These are phyloP conservation scores for Blastobotrys parvus DNA, from an alignment of 805 yeast genomes.

Conservation along the genomic window DNA sequence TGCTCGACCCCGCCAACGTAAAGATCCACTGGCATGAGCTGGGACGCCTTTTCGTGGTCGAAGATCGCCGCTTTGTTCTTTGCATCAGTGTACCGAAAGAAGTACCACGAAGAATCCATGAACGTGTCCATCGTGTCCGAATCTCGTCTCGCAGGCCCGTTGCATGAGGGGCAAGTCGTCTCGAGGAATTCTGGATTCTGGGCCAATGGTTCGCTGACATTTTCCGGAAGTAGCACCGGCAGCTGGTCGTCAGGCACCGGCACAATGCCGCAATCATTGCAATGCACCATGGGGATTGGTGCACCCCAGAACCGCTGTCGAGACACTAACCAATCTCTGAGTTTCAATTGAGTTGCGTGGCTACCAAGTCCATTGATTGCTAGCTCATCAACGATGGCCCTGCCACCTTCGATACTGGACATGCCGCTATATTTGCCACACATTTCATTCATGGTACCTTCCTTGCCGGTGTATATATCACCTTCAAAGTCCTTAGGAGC, in stretches of 20 bases:
- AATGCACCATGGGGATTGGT: conserved; percentile 91
- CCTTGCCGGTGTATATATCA: conserved; percentile 27
- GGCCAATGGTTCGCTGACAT: conserved; percentile 58
- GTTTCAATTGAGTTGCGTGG: conserved; percentile 44
- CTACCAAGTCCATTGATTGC: conserved; percentile 35
- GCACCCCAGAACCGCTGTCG: conserved; percentile 98
- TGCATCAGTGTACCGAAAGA: conserved; percentile 74
- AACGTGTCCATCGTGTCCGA: conserved; percentile 99
- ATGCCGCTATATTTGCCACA: conserved; percentile 47
- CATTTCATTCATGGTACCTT: conserved; percentile 42
- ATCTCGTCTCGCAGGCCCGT: conserved; percentile 64
- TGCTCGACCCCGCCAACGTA: conserved; percentile 96
- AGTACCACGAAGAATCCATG: conserved; percentile 97
- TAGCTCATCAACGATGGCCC: conserved; percentile 38
- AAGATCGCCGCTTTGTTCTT: conserved; percentile 52
- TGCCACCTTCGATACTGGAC: conserved; percentile 42
- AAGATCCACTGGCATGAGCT: conserved; percentile 72
- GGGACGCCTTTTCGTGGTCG: conserved; percentile 38
- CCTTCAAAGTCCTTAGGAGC: conserved; percentile 23
- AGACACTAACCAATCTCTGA: conserved; percentile 91
- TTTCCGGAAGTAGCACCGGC: conserved; percentile 72
- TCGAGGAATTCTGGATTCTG: conserved; percentile 60
- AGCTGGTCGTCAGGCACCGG: conserved; percentile 84
- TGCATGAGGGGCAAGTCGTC: conserved; percentile 74
- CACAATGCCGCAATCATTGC: conserved; percentile 77